Evolutionary conservation across 1,139 yeast species (phyloP).

Genomic region (Pneumocystis jirovecii): DNA sequence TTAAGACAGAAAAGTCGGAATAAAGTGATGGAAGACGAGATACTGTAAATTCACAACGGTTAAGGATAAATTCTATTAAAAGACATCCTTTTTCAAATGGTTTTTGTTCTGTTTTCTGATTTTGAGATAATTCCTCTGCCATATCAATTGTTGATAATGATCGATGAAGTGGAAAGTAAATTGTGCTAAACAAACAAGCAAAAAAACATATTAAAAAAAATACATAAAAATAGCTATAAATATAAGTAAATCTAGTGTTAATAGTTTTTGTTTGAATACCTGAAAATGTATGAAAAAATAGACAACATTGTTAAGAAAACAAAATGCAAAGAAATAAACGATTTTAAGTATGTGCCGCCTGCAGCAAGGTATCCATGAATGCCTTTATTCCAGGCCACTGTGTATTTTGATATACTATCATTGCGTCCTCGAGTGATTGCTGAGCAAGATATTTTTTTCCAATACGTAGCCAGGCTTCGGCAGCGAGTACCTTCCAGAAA

Average conservation of each 20-base stretch:
- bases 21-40: conserved; percentile 1
- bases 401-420: not conserved
- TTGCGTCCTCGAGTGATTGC: not conserved
- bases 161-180: not conserved
- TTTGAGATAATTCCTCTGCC: not conserved
- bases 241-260: not conserved
- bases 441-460: not conserved
- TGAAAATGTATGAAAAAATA: not conserved
- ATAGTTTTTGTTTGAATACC: not conserved
- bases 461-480: conserved; percentile 44
- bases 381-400: conserved; percentile 9
- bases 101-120: not conserved
- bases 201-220: not conserved
- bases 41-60: not conserved
- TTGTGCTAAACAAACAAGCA: not conserved
- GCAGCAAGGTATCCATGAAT: not conserved
- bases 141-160: not conserved
- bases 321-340: not conserved
- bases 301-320: not conserved
- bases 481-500: conserved; percentile 64
- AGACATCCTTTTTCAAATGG: not conserved
- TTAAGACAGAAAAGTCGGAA: conserved; percentile 1
- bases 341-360: not conserved
- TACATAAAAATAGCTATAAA: not conserved
- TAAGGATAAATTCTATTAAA: not conserved